Conservation (phyloP, 164 flowering plant genomes). For the Nelumbo lutea region DNA sequence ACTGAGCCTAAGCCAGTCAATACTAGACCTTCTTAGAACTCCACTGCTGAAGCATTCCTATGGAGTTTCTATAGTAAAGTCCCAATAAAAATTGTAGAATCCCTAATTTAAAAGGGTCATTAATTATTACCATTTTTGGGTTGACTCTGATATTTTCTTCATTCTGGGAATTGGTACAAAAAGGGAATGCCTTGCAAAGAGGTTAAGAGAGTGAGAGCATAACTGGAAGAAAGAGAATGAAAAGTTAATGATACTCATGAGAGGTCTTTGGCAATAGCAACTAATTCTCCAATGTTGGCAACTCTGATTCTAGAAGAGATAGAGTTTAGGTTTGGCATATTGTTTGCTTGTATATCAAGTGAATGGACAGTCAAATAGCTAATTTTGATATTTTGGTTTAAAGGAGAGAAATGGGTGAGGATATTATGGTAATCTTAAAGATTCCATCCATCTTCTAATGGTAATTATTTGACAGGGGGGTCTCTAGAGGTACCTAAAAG, state of each 20-base stretch:
- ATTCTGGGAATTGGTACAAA: slow-evolving; percentile 43
- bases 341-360: too few relatives aligned
- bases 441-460: too few relatives aligned
- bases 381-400: too few relatives aligned
- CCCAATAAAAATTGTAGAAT: neutral
- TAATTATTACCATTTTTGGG: neutral
- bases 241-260: slow-evolving; percentile 76
- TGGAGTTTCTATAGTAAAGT: slow-evolving; percentile 39
- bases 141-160: neutral
- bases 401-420: too few relatives aligned
- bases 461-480: too few relatives aligned
- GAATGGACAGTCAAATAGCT: too few relatives aligned
- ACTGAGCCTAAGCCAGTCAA: slow-evolving; percentile 60
- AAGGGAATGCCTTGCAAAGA: slow-evolving; percentile 82
- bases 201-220: slow-evolving; percentile 85
- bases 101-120: neutral
- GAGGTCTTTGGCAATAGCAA: slow-evolving; percentile 51
- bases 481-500: too few relatives aligned
- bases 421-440: too few relatives aligned
- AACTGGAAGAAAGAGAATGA: slow-evolving; percentile 87
- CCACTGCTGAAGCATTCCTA: slow-evolving; percentile 20
- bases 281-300: too few relatives aligned
- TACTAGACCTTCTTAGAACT: slow-evolving; percentile 13
- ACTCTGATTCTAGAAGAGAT: too few relatives aligned
- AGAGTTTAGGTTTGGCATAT: too few relatives aligned